phyloP scores from a whole-genome alignment of 73 alveolate genomes.

The Halteria grandinella region DNA sequence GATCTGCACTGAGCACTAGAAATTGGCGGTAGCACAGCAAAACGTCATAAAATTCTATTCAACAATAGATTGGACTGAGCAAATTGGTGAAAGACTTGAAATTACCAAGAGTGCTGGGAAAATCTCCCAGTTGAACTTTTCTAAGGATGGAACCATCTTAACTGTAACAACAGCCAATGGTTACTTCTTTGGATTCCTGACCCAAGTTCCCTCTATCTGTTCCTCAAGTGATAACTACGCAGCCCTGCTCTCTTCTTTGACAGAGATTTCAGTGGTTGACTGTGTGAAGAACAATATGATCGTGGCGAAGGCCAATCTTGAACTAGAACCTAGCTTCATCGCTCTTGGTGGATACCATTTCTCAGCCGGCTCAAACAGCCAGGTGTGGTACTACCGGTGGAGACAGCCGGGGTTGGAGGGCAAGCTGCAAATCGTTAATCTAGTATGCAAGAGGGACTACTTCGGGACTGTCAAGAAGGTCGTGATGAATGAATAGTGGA shows the following conservation, averaged over 20 bases:
- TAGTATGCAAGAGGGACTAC: conserved; percentile 84
- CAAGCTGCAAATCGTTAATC: conserved; percentile 44
- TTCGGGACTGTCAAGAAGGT: conserved; percentile 82
- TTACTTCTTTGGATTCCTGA: conserved; percentile 77
- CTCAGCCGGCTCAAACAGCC: conserved; percentile 89
- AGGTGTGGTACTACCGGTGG: conserved; percentile 88
- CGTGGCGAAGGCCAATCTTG: conserved; percentile 62
- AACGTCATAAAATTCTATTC: conserved; percentile 80
- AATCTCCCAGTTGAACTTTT: conserved; percentile 90
- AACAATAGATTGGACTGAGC: conserved; percentile 84
- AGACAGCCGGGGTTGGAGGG: conserved; percentile 56
- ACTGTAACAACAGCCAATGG: conserved; percentile 90
- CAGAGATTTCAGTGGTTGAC: conserved; percentile 74
- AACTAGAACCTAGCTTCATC: conserved; percentile 77
- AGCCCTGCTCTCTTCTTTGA: conserved; percentile 76
- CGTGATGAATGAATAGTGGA: conserved; percentile 87
- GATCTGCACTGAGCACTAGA: conserved; percentile 77
- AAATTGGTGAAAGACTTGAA: conserved; percentile 70
- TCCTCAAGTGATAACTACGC: conserved; percentile 66
- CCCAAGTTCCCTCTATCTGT: conserved; percentile 79
- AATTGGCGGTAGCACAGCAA: conserved; percentile 95
- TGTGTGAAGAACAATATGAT: conserved; percentile 62
- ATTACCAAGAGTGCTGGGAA: conserved; percentile 81
- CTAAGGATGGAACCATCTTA: conserved; percentile 94
- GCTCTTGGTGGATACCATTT: conserved; percentile 80